phyloP scores from a whole-genome alignment of 2,329 filamentous ascomycete species.

The Trichoderma sp. region DNA sequence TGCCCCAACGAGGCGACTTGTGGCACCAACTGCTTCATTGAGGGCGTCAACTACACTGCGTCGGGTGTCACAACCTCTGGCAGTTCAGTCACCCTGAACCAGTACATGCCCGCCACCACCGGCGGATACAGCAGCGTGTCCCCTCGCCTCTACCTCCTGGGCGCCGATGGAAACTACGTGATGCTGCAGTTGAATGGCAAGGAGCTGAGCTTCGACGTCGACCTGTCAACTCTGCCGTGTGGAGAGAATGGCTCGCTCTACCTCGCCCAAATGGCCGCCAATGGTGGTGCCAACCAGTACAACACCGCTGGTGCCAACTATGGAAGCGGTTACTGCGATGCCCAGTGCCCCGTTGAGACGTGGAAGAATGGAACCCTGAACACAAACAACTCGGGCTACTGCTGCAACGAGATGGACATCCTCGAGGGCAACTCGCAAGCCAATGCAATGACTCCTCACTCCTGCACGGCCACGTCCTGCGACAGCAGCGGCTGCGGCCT shows the following conservation, averaged over 20 bases:
- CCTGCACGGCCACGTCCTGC: constrained; percentile 50
- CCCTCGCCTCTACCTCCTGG: constrained; percentile 63
- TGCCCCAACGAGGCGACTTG: constrained; percentile 57
- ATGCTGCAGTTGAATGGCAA: constrained; percentile 62
- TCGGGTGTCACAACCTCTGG: constrained; percentile 42
- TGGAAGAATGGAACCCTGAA: constrained; percentile 57
- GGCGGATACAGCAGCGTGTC: constrained; percentile 32
- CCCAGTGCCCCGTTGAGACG: constrained; percentile 56
- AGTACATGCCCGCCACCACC: constrained; percentile 34
- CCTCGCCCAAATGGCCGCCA: constrained; percentile 58
- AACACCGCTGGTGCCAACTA: constrained; percentile 63
- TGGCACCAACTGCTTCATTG: constrained; percentile 58
- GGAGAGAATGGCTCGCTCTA: constrained; percentile 71
- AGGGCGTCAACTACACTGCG: constrained; percentile 51
- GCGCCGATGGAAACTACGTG: constrained; percentile 59
- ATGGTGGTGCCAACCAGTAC: constrained; percentile 60
- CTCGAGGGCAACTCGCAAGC: constrained; percentile 57
- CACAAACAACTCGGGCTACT: constrained; percentile 42
- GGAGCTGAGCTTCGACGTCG: constrained; percentile 69
- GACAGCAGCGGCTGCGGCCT: constrained; percentile 51
- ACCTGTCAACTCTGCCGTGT: constrained; percentile 66
- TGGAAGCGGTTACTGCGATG: constrained; percentile 67
- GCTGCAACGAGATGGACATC: constrained; percentile 61
- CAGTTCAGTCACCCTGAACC: constrained; percentile 38
- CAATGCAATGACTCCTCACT: constrained; percentile 53